These are phyloP conservation scores for Viola pubescens DNA, from an alignment of 441 rosid species.

Conservation along the genomic window DNA sequence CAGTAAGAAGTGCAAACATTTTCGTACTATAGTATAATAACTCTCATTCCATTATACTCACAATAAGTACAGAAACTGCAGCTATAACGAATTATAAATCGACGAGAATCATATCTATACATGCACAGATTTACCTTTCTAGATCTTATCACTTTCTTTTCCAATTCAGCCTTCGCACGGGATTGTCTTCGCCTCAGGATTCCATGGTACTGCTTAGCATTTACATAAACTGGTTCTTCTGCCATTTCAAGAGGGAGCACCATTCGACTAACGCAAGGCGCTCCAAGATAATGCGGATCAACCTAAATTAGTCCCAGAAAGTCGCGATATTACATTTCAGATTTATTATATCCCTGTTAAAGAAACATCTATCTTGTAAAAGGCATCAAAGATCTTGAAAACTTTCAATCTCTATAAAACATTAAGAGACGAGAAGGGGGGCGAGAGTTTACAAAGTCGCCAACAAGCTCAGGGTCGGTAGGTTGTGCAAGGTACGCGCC, in stretches of 20 bases:
- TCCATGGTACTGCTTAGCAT: slow-evolving; percentile 78
- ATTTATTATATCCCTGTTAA: background rate
- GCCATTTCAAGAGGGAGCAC: slow-evolving; percentile 63
- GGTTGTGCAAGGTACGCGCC: slow-evolving; percentile 22
- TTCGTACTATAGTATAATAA: too few relatives aligned
- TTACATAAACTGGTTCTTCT: slow-evolving; percentile 81
- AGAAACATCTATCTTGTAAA: background rate
- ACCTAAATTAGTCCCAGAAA: slow-evolving; percentile 22
- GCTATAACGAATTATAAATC: too few relatives aligned
- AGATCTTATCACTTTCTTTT: slow-evolving; percentile 53
- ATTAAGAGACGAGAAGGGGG: background rate
- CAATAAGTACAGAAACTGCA: too few relatives aligned
- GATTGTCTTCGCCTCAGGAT: slow-evolving; percentile 78
- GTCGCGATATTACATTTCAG: background rate
- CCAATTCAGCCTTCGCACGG: slow-evolving; percentile 76
- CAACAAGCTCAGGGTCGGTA: slow-evolving; percentile 26
- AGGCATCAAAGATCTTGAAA: too few relatives aligned
- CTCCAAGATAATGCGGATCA: slow-evolving; percentile 31
- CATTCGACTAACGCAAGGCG: slow-evolving; percentile 51
- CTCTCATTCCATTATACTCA: too few relatives aligned
- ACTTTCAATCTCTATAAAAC: too few relatives aligned
- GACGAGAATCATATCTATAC: background rate
- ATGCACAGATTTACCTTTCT: slow-evolving; percentile 40
- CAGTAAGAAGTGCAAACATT: too few relatives aligned
- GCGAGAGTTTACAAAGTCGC: slow-evolving; percentile 28